Base-by-base conservation (phyloP, 148 eudicot species). In the Bassia scoparia region DNA sequence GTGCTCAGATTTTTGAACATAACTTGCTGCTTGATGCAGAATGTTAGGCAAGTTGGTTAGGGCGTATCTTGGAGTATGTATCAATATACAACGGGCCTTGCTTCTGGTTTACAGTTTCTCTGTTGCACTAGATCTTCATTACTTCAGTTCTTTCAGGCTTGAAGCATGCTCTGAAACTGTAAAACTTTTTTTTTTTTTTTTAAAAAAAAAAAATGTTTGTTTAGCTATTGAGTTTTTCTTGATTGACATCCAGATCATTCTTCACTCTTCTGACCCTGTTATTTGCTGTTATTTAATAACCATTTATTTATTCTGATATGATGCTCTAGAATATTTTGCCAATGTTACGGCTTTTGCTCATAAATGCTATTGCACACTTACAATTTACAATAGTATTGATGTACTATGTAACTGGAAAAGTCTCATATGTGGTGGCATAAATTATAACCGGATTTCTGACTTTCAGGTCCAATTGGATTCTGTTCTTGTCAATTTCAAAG, bases 21-120 rank as follows among this genome's bases (percentile, higher is more conserved):
- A 43, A 16, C 35, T 71, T 74, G 73, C 81, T 85, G 50, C 68
- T 81, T 78, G 68, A 44, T 87, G 86, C 88, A 95, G 98, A 87
- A 84, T 85, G 85, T 84, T 41, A 87, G 98, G 81, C 97, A 91
- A 81, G 86, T 84, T 76, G 93, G 89, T 69, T n/a, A n/a, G 84
- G 92, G 83, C 86, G 85, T 69, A 86, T 87, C 72, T 86, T 95
- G 76, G 98, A 95, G 86, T 87, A 87, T 76, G 85, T 95, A 71
- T 87, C 98, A 30, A 76, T n/a, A 84, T 63, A 81, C 87, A 13
- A 86, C 90, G 33, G 91, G 96, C 78, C 92, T 95, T 81, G 79
- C 90, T 80, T 74, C 78, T 84, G 87, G 96, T 66, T 84, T 95
- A 81, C 96, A 88, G 83, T 95, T 91, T 74, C 97, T 95, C 75